Percentiles rank a stretch among this genome's conserved stretches.
phyloP scores from a whole-genome alignment of 1,284 basidiomycete genomes.

The Termitomyces sp. region DNA sequence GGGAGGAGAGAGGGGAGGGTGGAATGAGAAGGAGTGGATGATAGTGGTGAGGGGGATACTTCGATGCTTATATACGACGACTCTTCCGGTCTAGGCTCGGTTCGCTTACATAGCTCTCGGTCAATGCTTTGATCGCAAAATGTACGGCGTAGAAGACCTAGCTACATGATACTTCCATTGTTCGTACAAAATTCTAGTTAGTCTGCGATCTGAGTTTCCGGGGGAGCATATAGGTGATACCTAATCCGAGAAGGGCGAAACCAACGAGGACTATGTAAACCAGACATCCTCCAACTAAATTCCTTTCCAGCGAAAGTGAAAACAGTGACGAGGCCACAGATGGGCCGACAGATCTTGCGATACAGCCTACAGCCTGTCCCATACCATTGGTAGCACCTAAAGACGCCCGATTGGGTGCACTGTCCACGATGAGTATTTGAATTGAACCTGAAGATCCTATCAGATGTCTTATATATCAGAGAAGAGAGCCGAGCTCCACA shows the following conservation, averaged over 20 bases:
- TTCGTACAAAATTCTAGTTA: not conserved
- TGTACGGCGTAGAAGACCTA: not conserved
- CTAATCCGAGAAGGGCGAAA: slow-evolving; percentile 20
- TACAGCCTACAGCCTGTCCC: slow-evolving; percentile 46
- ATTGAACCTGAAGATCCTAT: slow-evolving; percentile 23
- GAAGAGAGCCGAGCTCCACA: slow-evolving; percentile 12
- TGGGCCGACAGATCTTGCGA: slow-evolving; percentile 47
- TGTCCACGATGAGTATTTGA: slow-evolving; percentile 29
- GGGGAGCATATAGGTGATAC: slow-evolving; percentile 21
- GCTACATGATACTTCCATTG: not conserved
- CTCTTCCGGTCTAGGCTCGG: too few relatives aligned
- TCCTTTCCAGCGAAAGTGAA: slow-evolving; percentile 26
- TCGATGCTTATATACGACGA: too few relatives aligned
- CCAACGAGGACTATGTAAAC: slow-evolving; percentile 27
- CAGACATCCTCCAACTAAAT: slow-evolving; percentile 26
- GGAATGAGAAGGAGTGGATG: too few relatives aligned
- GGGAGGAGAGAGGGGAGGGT: too few relatives aligned
- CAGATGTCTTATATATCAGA: not conserved
- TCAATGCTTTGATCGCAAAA: not conserved
- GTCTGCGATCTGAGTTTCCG: slow-evolving; percentile 7
- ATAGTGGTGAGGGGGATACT: too few relatives aligned
- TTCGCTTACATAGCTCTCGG: too few relatives aligned
- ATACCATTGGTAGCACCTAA: slow-evolving; percentile 50
- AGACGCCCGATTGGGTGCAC: slow-evolving; percentile 27
- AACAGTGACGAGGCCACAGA: slow-evolving; percentile 31